Evolutionary conservation across 106 monocot genomes (phyloP).

Genomic region (Dioscorea alata): DNA sequence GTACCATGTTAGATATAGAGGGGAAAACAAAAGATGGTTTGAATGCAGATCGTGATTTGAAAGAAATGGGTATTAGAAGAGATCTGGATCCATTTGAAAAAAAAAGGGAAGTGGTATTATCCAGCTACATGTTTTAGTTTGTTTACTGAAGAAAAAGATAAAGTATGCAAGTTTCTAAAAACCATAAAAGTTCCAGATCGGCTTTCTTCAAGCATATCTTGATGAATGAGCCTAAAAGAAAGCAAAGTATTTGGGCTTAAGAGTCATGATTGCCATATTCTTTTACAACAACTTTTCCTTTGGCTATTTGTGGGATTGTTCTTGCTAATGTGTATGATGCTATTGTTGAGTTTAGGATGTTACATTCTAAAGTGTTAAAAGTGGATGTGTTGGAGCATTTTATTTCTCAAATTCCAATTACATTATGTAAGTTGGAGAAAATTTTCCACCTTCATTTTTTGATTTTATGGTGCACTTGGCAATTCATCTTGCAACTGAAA

Average conservation of each 20-base stretch:
- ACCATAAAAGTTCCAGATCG: background rate
- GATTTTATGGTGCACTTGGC: too few relatives aligned
- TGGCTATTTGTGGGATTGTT: too few relatives aligned
- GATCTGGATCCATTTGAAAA: background rate
- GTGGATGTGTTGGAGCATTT: constrained; percentile 28
- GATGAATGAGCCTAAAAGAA: background rate
- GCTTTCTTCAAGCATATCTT: too few relatives aligned
- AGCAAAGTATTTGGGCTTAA: constrained; percentile 4
- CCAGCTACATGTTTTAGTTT: constrained; percentile 1
- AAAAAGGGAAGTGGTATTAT: background rate
- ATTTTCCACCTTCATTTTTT: too few relatives aligned
- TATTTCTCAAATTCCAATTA: constrained; percentile 11
- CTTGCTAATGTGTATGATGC: too few relatives aligned
- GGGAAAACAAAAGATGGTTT: constrained; percentile 8
- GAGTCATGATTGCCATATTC: constrained; percentile 15
- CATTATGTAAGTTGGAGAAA: too few relatives aligned
- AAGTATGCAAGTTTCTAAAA: background rate
- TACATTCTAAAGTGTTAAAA: constrained; percentile 21
- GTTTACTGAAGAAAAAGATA: background rate
- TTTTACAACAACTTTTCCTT: too few relatives aligned
- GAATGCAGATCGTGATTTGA: background rate
- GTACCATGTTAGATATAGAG: constrained; percentile 8
- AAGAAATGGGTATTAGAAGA: background rate
- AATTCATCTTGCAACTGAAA: too few relatives aligned
- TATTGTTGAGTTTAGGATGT: background rate